Base-by-base conservation (phyloP, 2,329 filamentous ascomycete species). In the Trichoderma pleuroti region DNA sequence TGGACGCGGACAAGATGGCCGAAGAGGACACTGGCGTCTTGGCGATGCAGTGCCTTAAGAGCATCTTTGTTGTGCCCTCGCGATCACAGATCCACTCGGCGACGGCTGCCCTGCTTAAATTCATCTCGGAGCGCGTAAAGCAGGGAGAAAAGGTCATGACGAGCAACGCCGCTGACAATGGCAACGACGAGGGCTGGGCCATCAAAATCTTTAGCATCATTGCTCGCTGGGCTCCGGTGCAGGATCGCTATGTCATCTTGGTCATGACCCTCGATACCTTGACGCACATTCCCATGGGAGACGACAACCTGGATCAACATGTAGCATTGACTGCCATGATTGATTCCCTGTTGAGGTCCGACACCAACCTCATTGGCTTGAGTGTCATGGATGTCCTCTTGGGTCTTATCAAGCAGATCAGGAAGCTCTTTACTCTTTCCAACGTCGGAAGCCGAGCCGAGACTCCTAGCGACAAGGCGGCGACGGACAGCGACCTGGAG, bases 331-430 rank as follows among this genome's bases (percentile, higher is more conserved):
- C 92, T 1, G 90, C 90, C 56, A 90, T 98, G 81, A 89, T 98
- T 71, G 90, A 93, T 72, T 93, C 92, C 73, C 85, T 98, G 11
- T 84, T 99, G 60, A 91, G 92, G 65, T 98, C 95, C 0, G 90
- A 95, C 54, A 90, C 97, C 77, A 98, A 98, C 80, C 86, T 98
- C 77, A 98, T 99, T 72, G 96, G 96, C 1, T 85, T 99, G 59
- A 98, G 94, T 78, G 92, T 98, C 66, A 98, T 98, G 90, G 96
- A 99, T 79, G 91, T 98, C 21, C 84, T 98, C 32, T 85, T 97
- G 16, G 92, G 93, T 2, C 85, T 99, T 16, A 88, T 98, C 73
- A 91, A 93, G 74, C 93, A 97, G 77, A 92, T 95, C 78, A 88
- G 93, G 74, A 87, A 90, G 76, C 84, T 97, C 10, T 86, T 97